Base-by-base conservation (phyloP, 768 basidiomycete genomes). In the Pisolithus sp. region DNA sequence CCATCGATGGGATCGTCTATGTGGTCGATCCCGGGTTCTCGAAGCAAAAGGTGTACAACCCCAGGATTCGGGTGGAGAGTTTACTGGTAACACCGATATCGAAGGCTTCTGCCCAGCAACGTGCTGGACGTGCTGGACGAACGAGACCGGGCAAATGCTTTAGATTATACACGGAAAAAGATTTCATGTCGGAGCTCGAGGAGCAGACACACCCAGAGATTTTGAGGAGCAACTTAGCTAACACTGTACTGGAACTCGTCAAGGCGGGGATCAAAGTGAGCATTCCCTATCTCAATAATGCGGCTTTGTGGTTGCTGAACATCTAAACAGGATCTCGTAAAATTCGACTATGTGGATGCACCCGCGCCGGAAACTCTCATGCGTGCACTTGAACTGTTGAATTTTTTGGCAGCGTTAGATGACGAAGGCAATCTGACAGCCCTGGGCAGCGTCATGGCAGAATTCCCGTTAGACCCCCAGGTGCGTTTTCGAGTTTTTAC, bases 1-100 rank as follows among this genome's bases (percentile, higher is more conserved):
- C 95, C 3, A 98, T 99, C 52, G 95, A 99, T 59, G 95, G 95
- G 20, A 97, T 99, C 61, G 94, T 99, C n/a, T 99, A 98, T 61
- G 95, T 97, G 52, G 93, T 97, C 43, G 95, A 97, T 63, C 92
- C 94, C 0, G 94, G 93, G 1, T 96, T 98, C 73, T 93, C 89
- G 31, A 95, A 99, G 70, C 95, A 97, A 70, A 97, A 95, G 65
- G 87, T 98, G 46, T 99, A 98, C 74, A 98, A 97, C 66, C 96
- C 95, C 0, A 81, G 95, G 28, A 96, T 97, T 53, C 85, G 95
- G 44, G 95, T 98, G 18, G 95, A 99, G 73, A 88, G 86, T 54
- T 73, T 99, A 49, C 73, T 97, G 17, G 94, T 98, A 41, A 86
- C 87, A 48, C 94, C 93, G 0, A 99, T 98, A 59, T 95, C 92